Evolutionary conservation across 2,329 filamentous ascomycete species (phyloP), one percentile per base, ranked within the genome.

Genomic region (Hypoxylon sp.): DNA sequence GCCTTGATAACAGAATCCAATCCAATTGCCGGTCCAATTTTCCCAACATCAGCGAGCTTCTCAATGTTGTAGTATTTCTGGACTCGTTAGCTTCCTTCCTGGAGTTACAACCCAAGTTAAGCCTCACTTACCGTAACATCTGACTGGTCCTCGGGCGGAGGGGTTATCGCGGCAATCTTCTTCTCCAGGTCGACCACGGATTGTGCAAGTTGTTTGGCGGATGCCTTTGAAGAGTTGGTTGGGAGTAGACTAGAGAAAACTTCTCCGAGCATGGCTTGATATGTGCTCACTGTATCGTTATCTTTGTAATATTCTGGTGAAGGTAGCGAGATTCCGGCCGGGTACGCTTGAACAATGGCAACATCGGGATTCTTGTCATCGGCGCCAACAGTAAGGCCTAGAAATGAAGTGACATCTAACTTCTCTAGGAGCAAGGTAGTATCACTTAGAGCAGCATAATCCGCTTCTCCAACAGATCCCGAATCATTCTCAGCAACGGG

Each of bases 21-120:
- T 11, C 84, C 82, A 9, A 92, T 79, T 58, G 87, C 82, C 1
- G 90, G 89, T 0, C 86, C 78, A 21, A 91, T 79, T 2, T 80
- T 80, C 34, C 84, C 81, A 5, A 85, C 85, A 59, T 91, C 85
- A 10, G 84, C 79, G 17, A 91, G 77, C 7, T 83, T 83, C 76
- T 86, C 85, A 0, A 89, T 89, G 72, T 91, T 91, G 78, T 92
- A 91, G 70, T 86, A 88, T 80, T 90, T 87, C 80, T 83, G 38
- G 19, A 9, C n/a, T 14, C 19, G 50, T 71, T 71, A 72, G 72
- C 36, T 43, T 43, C 14, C 17, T 30, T 56, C 21, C 5, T 36
- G 10, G 19, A 32, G 10, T 43, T 51, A 13, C 2, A 36, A 17
- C n/a, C 6, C 2, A 5, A 19, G 30, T 11, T 4, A 25, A 49